Conservation (phyloP, 352 stramenopile genomes). For the Globisporangium heterothallicum region DNA sequence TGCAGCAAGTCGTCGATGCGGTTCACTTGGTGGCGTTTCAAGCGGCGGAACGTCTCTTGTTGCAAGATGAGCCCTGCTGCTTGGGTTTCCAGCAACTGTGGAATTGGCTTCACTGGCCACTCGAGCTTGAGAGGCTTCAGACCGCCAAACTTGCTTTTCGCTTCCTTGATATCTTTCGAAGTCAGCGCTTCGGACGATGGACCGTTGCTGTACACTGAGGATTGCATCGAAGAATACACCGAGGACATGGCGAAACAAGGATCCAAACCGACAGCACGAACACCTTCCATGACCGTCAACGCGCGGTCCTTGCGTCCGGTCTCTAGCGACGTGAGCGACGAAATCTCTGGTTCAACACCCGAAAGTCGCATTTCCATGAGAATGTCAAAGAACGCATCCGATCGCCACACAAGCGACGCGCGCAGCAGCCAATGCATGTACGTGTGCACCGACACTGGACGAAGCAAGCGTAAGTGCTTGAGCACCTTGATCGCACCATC, state of each 20-base stretch:
- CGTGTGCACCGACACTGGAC: conserved; percentile 56
- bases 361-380: conserved; percentile 84
- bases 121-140: conserved; percentile 48
- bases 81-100: conserved; percentile 78
- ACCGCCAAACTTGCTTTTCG: conserved; percentile 58
- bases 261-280: conserved; percentile 74
- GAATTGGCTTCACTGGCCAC: conserved; percentile 73
- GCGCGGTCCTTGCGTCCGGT: conserved; percentile 77
- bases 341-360: conserved; percentile 74
- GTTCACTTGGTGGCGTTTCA: conserved; percentile 79
- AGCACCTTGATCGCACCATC: conserved; percentile 74
- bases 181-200: conserved; percentile 44
- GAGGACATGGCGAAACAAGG: conserved; percentile 85
- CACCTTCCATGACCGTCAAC: conserved; percentile 85
- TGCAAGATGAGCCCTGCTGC: conserved; percentile 73
- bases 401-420: conserved; percentile 71
- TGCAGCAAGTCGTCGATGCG: conserved; percentile 75
- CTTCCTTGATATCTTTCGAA: conserved; percentile 37
- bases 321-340: conserved; percentile 80
- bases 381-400: conserved; percentile 81
- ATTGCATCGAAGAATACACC: conserved; percentile 79
- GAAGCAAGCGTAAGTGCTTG: conserved; percentile 66
- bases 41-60: conserved; percentile 79
- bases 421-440: conserved; percentile 85
- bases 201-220: conserved; percentile 62